Base-by-base conservation (phyloP, 2,329 filamentous ascomycete species). In the Epichloe gansuensis region DNA sequence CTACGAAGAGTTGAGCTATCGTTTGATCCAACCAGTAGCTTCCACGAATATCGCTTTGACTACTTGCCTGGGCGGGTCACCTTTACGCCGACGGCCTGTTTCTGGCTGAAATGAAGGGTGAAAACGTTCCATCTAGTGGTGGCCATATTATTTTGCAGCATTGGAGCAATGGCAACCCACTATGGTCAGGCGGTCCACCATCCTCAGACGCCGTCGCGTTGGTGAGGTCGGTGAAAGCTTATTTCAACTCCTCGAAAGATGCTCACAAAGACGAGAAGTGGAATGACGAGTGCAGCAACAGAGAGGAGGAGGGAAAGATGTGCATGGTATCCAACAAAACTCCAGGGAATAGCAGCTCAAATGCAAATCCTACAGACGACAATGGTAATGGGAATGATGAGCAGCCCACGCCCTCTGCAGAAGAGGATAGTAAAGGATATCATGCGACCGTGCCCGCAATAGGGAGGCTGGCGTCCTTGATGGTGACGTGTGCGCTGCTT, bases 41-140 rank as follows among this genome's bases (percentile, higher is more conserved):
- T 85, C 61, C 86, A 91, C 67, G 86, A 91, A 67, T 90, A 90
- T 62, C 83, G 87, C 39, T 85, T 91, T 65, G 87, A 91, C 67
- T 90, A 86, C 69, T 65, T 82, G 15, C 75, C 78, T 0, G 73
- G 72, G 0, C 71, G 71, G 1, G 83, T 91, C 8, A 64, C 76
- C 11, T 91, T 67, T 89, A 83, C 62, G 82, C 81, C 2, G 86
- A 91, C 64, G 78, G 78, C 44, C 52, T 67, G 8, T 65, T 75
- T 9, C 68, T 89, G 13, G 73, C 76, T 34, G 70, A 73, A 47
- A 82, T 86, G 72, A 62, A 68, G 2, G 75, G 77, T 9, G 71
- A 72, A 3, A 73, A 75, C 1, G 73, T 86, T 25, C 87, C 87
- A 0, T 72, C 70, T 2, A 67, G 71, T 9, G 69, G 81, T 0